Percentiles rank a stretch among this genome's conserved stretches.
Conservation (phyloP, 2,329 filamentous ascomycete species). For the Venturia oleaginea region DNA sequence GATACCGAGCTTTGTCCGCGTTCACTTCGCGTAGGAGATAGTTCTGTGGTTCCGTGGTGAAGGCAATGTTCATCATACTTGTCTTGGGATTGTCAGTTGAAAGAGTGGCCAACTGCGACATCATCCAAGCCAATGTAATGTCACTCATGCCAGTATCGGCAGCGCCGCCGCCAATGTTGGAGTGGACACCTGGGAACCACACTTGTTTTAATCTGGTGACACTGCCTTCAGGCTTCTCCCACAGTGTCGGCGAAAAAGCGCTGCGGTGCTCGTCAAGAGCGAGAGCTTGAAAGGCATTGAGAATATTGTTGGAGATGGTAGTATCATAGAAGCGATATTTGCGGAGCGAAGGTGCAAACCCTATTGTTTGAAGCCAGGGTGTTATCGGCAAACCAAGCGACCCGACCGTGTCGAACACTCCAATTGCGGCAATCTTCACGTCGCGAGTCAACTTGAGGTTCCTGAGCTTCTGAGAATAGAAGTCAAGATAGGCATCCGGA, state of each 20-base stretch:
- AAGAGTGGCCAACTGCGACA: constrained; percentile 31
- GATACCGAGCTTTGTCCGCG: not conserved
- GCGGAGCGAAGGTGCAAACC: constrained; percentile 29
- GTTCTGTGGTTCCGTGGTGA: constrained; percentile 18
- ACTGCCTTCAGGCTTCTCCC: constrained; percentile 29
- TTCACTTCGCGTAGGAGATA: constrained; percentile 6
- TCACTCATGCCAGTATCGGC: constrained; percentile 40
- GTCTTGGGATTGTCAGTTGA: constrained; percentile 13
- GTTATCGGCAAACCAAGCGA: constrained; percentile 37
- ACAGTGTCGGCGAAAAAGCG: constrained; percentile 48
- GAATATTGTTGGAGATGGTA: constrained; percentile 35
- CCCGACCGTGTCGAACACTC: constrained; percentile 46
- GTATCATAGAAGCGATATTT: constrained; percentile 36
- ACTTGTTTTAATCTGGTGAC: constrained; percentile 31
- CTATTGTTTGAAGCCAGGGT: constrained; percentile 25
- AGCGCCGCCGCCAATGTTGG: constrained; percentile 40
- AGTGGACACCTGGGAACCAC: constrained; percentile 41
- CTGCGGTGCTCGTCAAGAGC: constrained; percentile 48
- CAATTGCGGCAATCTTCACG: constrained; percentile 41
- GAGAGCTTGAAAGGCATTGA: constrained; percentile 51
- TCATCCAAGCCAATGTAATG: constrained; percentile 43
- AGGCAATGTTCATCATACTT: constrained; percentile 21
- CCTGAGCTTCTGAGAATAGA: constrained; percentile 32
- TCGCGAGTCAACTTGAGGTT: constrained; percentile 29
- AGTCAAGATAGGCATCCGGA: constrained; percentile 15